A percentile compares a stretch with the other conserved stretches of the same genome.
These are phyloP conservation scores for Gossypium rotundifolium DNA, from an alignment of 345 rosid species.

Conservation along the genomic window DNA sequence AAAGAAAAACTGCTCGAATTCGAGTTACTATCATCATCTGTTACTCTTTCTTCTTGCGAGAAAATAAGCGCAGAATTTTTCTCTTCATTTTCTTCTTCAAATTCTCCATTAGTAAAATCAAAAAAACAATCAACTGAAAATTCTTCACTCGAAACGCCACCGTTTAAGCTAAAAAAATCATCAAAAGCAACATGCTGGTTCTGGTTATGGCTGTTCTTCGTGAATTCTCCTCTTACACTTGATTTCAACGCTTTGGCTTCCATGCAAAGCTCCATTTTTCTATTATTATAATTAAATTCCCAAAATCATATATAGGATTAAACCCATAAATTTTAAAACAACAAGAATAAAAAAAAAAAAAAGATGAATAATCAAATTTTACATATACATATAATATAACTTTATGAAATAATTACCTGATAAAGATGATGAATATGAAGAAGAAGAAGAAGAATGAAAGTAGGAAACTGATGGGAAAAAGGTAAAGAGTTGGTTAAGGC, in stretches of 20 bases:
- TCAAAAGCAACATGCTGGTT: slow-evolving; percentile 30
- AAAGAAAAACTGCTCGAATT: slow-evolving; percentile 19
- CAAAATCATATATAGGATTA: neutral
- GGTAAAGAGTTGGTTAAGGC: slow-evolving; percentile 19
- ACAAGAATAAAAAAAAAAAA: neutral
- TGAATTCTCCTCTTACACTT: slow-evolving; percentile 43
- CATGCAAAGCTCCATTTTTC: slow-evolving; percentile 44
- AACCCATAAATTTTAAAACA: neutral
- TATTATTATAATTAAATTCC: neutral
- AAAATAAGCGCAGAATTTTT: slow-evolving; percentile 32
- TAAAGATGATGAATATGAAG: neutral
- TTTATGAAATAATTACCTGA: slow-evolving; percentile 17
- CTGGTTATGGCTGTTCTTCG: neutral
- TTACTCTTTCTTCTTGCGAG: slow-evolving; percentile 25
- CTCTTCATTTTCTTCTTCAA: slow-evolving; percentile 31
- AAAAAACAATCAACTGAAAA: slow-evolving; percentile 68
- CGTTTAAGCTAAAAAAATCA: slow-evolving; percentile 25
- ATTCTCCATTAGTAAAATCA: slow-evolving; percentile 36
- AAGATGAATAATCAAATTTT: neutral
- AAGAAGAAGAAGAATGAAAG: neutral
- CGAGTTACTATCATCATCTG: slow-evolving; percentile 40
- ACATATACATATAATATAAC: neutral
- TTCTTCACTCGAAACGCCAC: slow-evolving; percentile 36
- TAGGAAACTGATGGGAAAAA: slow-evolving; percentile 7
- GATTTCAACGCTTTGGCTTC: slow-evolving; percentile 60